phyloP scores from a whole-genome alignment of 1,284 basidiomycete species.

The Crepidotus sp. region DNA sequence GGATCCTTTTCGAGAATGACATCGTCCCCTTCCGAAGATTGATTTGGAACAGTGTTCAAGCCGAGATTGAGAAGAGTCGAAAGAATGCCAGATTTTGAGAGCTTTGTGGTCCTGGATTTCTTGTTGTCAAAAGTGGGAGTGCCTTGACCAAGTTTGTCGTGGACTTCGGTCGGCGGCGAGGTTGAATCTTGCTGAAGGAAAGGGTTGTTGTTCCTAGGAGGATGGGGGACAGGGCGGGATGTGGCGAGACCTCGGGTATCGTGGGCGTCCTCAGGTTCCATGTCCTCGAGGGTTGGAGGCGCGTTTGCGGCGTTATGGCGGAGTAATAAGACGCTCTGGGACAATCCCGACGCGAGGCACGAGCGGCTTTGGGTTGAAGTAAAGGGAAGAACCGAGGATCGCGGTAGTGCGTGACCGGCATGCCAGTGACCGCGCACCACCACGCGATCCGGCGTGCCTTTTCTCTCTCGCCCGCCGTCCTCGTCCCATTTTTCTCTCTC shows the following conservation, averaged over 20 bases:
- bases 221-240: not conserved
- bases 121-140: not conserved
- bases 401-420: too few relatives aligned
- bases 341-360: too few relatives aligned
- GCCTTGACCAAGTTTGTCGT: not conserved
- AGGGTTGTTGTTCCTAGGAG: conserved; percentile 3
- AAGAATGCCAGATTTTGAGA: conserved; percentile 7
- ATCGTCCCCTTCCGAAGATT: not conserved
- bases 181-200: conserved; percentile 8
- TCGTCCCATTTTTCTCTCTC: too few relatives aligned
- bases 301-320: too few relatives aligned
- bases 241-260: not conserved
- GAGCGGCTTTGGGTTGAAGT: too few relatives aligned
- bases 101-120: not conserved
- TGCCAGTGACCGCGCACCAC: too few relatives aligned
- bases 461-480: too few relatives aligned
- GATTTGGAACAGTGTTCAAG: conserved; percentile 11
- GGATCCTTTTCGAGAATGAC: conserved; percentile 1
- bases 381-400: too few relatives aligned
- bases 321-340: too few relatives aligned
- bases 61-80: conserved; percentile 16
- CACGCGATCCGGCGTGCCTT: too few relatives aligned
- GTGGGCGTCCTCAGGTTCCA: not conserved
- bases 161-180: not conserved
- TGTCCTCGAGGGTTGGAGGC: too few relatives aligned